These are phyloP conservation scores for Penicillium sp. DNA, from an alignment of 2,329 filamentous ascomycete genomes.

Conservation along the genomic window DNA sequence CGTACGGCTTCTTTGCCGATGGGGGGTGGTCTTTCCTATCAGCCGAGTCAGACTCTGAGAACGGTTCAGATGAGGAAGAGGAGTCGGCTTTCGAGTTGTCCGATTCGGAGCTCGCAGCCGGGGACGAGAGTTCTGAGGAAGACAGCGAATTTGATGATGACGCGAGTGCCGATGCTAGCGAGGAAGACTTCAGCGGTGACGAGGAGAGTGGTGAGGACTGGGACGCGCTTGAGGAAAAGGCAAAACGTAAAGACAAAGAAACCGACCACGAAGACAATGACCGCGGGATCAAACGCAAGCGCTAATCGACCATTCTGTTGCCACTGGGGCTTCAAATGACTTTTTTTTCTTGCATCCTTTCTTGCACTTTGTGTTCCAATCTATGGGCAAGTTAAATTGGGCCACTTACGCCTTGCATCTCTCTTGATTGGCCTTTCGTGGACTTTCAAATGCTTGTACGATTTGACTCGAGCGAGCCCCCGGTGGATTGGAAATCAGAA, in stretches of 20 bases:
- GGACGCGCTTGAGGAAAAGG: constrained; percentile 93
- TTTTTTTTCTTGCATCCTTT: constrained; percentile 6
- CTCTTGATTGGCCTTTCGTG: background rate
- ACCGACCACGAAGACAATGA: constrained; percentile 56
- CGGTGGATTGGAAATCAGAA: background rate
- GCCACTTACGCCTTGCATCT: background rate
- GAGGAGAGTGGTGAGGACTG: constrained; percentile 86
- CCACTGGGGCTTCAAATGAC: background rate
- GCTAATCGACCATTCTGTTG: constrained; percentile 40
- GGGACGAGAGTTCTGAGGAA: constrained; percentile 79
- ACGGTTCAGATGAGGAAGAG: constrained; percentile 72
- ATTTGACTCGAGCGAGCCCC: background rate
- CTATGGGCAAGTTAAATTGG: background rate
- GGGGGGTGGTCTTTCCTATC: constrained; percentile 94
- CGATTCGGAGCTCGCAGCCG: constrained; percentile 72
- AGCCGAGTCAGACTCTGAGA: constrained; percentile 84
- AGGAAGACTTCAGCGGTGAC: constrained; percentile 55
- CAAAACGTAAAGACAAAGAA: constrained; percentile 62
- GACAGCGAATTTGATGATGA: constrained; percentile 94
- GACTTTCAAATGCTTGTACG: background rate
- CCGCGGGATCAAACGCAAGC: constrained; percentile 71
- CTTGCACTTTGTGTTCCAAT: background rate
- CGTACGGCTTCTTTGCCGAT: constrained; percentile 91
- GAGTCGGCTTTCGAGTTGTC: constrained; percentile 91
- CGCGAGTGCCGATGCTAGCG: constrained; percentile 72